Percentiles rank a stretch among this genome's conserved stretches.
phyloP scores from a whole-genome alignment of 139 green algal species.

The Coccomyxa sp. region DNA sequence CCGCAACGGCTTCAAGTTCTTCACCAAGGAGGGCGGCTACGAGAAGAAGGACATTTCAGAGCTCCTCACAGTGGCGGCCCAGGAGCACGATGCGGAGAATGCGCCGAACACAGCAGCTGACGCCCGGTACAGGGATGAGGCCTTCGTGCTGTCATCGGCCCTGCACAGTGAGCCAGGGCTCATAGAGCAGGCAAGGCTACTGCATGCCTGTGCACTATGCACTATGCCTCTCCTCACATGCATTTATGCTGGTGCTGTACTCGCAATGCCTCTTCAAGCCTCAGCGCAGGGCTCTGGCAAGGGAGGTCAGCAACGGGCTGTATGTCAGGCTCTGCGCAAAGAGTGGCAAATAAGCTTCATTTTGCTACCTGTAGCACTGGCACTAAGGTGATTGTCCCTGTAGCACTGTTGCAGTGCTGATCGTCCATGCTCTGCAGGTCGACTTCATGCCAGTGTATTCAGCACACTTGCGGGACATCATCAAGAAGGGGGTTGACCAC shows the following conservation, averaged over 20 bases:
- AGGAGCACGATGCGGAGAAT: not conserved
- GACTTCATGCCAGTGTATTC: conserved; percentile 61
- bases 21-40: conserved; percentile 51
- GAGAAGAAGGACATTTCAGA: conserved; percentile 81
- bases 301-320: no score
- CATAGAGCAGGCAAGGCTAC: conserved; percentile 10
- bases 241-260: no score
- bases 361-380: no score
- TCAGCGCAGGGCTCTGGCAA: no score
- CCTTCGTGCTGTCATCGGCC: conserved; percentile 33
- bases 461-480: conserved; percentile 58
- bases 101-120: not conserved
- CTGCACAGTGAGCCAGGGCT: conserved; percentile 19
- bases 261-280: no score
- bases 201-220: no score
- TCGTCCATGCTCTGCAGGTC: conserved; percentile 15
- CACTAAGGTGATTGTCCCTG: no score
- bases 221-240: no score
- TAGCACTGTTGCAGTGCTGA: no score
- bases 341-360: no score
- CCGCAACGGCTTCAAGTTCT: conserved; percentile 88
- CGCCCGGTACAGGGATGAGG: conserved; percentile 27
- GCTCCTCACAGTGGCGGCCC: conserved; percentile 58
- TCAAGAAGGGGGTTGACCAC: conserved; percentile 55
- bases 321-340: no score